Conservation (phyloP, 2,329 filamentous ascomycete species). For the Didymellaceae sp. region DNA sequence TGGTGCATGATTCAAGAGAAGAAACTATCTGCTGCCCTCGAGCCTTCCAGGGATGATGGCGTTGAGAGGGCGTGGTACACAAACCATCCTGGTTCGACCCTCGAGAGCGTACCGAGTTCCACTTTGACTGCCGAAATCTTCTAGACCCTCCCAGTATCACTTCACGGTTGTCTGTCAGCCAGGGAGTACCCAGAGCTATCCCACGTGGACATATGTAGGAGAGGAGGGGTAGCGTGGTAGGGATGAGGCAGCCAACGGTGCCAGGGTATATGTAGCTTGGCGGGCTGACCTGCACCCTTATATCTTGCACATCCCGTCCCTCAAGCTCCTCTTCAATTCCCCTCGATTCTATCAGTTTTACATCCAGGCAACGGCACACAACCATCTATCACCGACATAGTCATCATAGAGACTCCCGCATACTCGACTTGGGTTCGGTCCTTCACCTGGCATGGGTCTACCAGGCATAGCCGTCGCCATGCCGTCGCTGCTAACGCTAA, state of each 20-base stretch:
- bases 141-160: no score
- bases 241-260: constrained; percentile 13
- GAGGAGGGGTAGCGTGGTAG: constrained; percentile 13
- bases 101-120: no score
- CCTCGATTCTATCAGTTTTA: constrained; percentile 3
- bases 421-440: background rate
- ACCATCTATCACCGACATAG: constrained; percentile 1
- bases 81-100: no score
- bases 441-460: background rate
- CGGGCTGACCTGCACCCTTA: constrained; percentile 28
- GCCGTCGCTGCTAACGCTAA: constrained; percentile 25
- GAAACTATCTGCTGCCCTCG: no score
- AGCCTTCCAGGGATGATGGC: no score
- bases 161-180: no score
- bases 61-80: no score
- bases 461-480: constrained; percentile 20
- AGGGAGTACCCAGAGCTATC: no score
- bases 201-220: background rate
- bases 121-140: no score
- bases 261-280: constrained; percentile 25
- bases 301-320: constrained; percentile 30
- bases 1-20: no score
- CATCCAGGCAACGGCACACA: constrained; percentile 8
- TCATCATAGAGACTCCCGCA: background rate
- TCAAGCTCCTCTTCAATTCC: constrained; percentile 14